Evolutionary conservation across 1,139 yeast species (phyloP), one percentile per base, ranked within the genome.

Genomic region (Spencermartinsiella ligniputridi): DNA sequence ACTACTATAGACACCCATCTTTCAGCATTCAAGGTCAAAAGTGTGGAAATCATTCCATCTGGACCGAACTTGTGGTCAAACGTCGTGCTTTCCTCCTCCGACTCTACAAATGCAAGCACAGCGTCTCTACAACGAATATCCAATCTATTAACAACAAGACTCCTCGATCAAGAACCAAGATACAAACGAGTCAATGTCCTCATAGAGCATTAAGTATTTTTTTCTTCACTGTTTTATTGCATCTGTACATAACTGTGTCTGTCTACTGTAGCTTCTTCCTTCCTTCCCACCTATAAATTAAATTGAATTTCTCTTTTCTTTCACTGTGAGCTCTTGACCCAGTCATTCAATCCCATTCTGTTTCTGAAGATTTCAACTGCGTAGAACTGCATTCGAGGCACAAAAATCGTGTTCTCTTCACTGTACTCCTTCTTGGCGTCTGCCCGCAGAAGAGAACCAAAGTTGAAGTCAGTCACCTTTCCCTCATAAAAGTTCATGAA

Each of bases 331-430:
- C 60, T 69, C 40, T 70, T 61, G 49, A 81, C 75, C 99, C 99
- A 92, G 69, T 92, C 97, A 68, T 92, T 94, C 62, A 87, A 76
- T 34, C 96, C 95, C 54, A 76, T 76, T 67, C 81, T 84, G 70
- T 94, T 94, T 76, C 99, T 83, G 52, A 88, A 89, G 54, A 92
- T 85, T 70, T 92, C 99, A 61, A 89, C 76, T 45, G 97, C 97
- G 58, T 90, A 86, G 63, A 94, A 92, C 70, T 92, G 97, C 62
- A 89, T 79, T 71, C 97, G 79, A 47, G 90, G 94, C 20, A 80
- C 96, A 58, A 92, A 92, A 45, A 90, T 85, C 37, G 97, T 86
- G 47, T 85, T 81, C 42, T 81, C 79, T 68, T 92, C 89, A 40
- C 80, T 77, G 67, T 94, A 94, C 66, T 88, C 97, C 30, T 74